Evolutionary conservation across 306 rosid genomes (phyloP).

Genomic region (Myrica gale): DNA sequence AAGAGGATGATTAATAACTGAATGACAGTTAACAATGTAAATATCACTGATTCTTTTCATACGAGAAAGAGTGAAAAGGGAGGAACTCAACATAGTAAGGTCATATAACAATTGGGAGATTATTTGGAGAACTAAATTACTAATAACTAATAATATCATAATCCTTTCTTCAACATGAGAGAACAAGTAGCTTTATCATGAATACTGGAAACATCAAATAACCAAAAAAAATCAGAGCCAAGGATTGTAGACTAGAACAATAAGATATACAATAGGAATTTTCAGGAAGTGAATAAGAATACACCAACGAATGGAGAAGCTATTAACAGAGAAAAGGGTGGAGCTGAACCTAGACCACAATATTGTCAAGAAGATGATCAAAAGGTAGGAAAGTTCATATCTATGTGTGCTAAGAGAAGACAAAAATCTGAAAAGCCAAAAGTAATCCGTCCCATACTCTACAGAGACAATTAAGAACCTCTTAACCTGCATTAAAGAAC

Average conservation of each 20-base stretch:
- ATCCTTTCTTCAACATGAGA: constrained; percentile 3
- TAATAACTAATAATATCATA: background rate
- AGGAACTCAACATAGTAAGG: background rate
- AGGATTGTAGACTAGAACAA: background rate
- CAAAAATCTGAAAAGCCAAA: background rate
- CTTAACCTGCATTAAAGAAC: background rate
- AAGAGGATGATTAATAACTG: background rate
- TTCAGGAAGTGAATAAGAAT: background rate
- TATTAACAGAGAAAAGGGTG: background rate
- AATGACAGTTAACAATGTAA: background rate
- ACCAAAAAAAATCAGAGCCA: background rate
- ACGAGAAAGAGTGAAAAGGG: background rate
- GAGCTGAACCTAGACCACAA: background rate
- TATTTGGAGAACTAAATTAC: background rate
- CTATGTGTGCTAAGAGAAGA: background rate
- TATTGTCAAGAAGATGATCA: background rate
- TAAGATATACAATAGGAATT: background rate
- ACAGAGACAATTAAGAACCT: background rate
- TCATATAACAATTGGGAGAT: background rate
- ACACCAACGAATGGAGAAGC: background rate
- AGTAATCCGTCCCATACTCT: background rate
- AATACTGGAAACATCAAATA: background rate
- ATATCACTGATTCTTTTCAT: background rate
- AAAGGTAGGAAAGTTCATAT: background rate
- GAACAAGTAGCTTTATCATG: background rate